phyloP scores from a whole-genome alignment of 768 basidiomycete species.

The Grammothele lineata region DNA sequence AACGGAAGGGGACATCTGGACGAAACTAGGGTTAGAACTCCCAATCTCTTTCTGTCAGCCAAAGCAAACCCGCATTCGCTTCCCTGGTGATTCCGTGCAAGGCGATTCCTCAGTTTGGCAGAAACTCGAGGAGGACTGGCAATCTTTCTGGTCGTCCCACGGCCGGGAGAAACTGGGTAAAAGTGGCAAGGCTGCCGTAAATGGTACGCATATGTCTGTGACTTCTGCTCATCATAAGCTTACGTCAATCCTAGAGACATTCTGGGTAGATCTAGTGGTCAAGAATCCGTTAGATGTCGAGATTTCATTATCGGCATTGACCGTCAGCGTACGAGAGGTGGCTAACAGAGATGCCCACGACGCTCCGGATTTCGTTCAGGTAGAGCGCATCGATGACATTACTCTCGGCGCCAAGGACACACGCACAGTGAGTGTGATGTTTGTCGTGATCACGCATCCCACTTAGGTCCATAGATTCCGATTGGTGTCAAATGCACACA shows the following conservation, averaged over 20 bases:
- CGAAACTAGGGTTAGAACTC: slow-evolving; percentile 46
- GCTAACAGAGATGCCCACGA: slow-evolving; percentile 28
- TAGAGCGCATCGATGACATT: slow-evolving; percentile 61
- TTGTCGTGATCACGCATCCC: background rate
- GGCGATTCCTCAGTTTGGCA: slow-evolving; percentile 54
- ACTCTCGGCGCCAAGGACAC: slow-evolving; percentile 58
- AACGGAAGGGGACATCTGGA: slow-evolving; percentile 43
- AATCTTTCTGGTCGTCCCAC: slow-evolving; percentile 47
- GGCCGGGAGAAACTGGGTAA: slow-evolving; percentile 53
- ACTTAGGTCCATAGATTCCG: slow-evolving; percentile 42
- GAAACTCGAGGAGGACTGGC: slow-evolving; percentile 63
- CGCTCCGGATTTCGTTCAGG: slow-evolving; percentile 40
- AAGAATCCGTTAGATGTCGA: slow-evolving; percentile 73
- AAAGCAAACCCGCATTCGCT: slow-evolving; percentile 51
- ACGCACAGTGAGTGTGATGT: slow-evolving; percentile 46
- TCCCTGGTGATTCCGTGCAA: slow-evolving; percentile 45
- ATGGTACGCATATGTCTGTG: slow-evolving; percentile 40
- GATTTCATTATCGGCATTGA: slow-evolving; percentile 61
- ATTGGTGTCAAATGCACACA: slow-evolving; percentile 53
- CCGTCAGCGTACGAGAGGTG: slow-evolving; percentile 46
- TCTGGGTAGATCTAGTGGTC: slow-evolving; percentile 72
- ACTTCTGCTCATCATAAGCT: background rate
- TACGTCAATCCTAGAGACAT: slow-evolving; percentile 47
- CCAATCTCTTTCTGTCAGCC: slow-evolving; percentile 65
- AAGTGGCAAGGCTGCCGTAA: slow-evolving; percentile 56